Evolutionary conservation across 257 asterid genomes (phyloP), one percentile per base, ranked within the genome.

Genomic region (Capsicum baccatum): DNA sequence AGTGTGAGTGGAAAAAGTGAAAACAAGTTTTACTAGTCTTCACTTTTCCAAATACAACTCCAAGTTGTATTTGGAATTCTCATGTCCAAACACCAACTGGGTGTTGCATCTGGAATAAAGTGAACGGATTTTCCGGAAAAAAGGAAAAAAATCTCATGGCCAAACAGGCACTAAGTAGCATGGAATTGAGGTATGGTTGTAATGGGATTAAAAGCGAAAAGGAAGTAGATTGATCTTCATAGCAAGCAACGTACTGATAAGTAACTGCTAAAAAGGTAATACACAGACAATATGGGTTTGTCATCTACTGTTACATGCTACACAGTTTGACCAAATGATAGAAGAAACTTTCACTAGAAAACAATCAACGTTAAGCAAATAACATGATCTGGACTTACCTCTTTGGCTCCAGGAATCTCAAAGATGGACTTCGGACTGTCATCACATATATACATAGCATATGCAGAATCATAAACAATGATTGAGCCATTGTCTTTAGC

Each of bases 361-460:
- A 55, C 6, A 78, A 33, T 78, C 33, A 78, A 78, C 4, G 33
- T 54, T 78, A 26, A 78, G 16, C 81, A 78, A 76, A 10, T 37
- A 78, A 8, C 48, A 78, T 54, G 64, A 78, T 54, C 50, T 39
- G 44, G 19, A 33, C 66, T 79, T 80, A 94, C 98, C 97, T 94
- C 98, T 91, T 91, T 93, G 83, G 98, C 99, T 84, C 98, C 98
- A 74, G 98, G 99, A 89, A 95, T 97, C 88, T 94, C 99, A 83
- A 92, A 95, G 82, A 97, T 92, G 83, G 99, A 95, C 87, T 89
- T 88, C 3, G 99, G 98, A 84, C 94, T 92, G 83, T 94, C 94
- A 79, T 96, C 99, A 9, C 98, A 92, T 81, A 94, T 93, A 54
- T 97, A 97, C 99, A 94, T 91, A 17, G 98, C 98, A 90, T 97